Conservation (phyloP, 352 stramenopile species). For the Aphanomyces euteiches region DNA sequence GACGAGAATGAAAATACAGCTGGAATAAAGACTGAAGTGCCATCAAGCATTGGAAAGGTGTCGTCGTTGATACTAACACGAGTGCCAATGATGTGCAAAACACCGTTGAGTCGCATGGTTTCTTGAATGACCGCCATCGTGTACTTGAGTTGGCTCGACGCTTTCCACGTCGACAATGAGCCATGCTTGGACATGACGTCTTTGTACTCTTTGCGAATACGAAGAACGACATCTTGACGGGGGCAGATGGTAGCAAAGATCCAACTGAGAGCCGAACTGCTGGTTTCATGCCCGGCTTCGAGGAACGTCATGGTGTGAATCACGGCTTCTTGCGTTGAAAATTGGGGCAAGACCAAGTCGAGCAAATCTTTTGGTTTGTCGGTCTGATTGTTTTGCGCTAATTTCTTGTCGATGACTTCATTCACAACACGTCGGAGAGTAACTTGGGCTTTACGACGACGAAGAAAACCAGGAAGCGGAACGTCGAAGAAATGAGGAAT, state of each 20-base stretch:
- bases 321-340: too few relatives aligned
- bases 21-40: background rate
- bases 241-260: background rate
- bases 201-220: constrained; percentile 34
- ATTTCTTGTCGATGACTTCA: too few relatives aligned
- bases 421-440: too few relatives aligned
- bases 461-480: too few relatives aligned
- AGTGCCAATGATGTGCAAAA: constrained; percentile 35
- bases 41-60: background rate
- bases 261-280: too few relatives aligned
- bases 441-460: too few relatives aligned
- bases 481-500: too few relatives aligned
- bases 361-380: too few relatives aligned
- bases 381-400: too few relatives aligned
- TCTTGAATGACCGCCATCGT: constrained; percentile 44
- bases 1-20: constrained; percentile 24
- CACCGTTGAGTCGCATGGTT: constrained; percentile 39
- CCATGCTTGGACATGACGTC: constrained; percentile 37
- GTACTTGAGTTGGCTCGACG: constrained; percentile 43
- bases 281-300: too few relatives aligned
- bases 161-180: constrained; percentile 35
- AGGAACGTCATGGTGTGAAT: too few relatives aligned
- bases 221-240: background rate
- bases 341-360: too few relatives aligned
- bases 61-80: constrained; percentile 24